Conservation (phyloP, 805 yeast genomes). For the Ogataea nonfermentans region DNA sequence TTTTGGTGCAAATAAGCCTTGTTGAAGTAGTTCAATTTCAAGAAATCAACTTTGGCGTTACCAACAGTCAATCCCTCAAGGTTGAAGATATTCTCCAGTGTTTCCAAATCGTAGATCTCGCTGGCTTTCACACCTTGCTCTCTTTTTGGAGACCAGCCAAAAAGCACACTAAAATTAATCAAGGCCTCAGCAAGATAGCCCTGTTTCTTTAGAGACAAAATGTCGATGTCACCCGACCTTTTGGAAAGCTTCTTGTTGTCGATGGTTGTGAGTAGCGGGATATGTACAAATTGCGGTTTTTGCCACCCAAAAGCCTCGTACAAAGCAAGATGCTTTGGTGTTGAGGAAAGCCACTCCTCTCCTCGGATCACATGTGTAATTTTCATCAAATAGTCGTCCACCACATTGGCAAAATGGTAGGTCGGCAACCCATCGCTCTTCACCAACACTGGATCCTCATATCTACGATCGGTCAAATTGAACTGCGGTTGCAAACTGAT, state of each 20-base stretch:
- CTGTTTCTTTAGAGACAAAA: slow-evolving; percentile 50
- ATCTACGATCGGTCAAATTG: slow-evolving; percentile 67
- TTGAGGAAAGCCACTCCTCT: slow-evolving; percentile 96
- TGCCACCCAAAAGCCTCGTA: slow-evolving; percentile 85
- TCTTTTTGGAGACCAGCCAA: slow-evolving; percentile 92
- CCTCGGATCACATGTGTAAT: slow-evolving; percentile 95
- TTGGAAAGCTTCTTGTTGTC: slow-evolving; percentile 80
- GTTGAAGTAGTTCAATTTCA: slow-evolving; percentile 75
- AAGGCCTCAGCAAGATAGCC: slow-evolving; percentile 87
- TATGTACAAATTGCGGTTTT: slow-evolving; percentile 81
- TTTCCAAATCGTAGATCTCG: slow-evolving; percentile 51
- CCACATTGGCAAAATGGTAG: slow-evolving; percentile 92
- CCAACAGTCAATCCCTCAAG: slow-evolving; percentile 83
- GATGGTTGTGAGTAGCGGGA: slow-evolving; percentile 78
- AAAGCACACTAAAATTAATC: slow-evolving; percentile 79
- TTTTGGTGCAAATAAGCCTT: slow-evolving; percentile 56
- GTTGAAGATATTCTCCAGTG: slow-evolving; percentile 56
- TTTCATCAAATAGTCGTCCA: slow-evolving; percentile 91
- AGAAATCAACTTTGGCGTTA: slow-evolving; percentile 84
- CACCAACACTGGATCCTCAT: slow-evolving; percentile 83
- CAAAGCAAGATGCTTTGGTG: slow-evolving; percentile 89
- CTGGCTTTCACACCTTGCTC: slow-evolving; percentile 44
- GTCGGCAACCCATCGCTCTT: slow-evolving; percentile 97
- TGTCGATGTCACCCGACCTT: slow-evolving; percentile 78
- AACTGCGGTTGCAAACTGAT: slow-evolving; percentile 77